Percentiles rank a stretch among this genome's conserved stretches.
These are phyloP conservation scores for Phytophthora europaea DNA, from an alignment of 352 stramenopile species.

Conservation along the genomic window DNA sequence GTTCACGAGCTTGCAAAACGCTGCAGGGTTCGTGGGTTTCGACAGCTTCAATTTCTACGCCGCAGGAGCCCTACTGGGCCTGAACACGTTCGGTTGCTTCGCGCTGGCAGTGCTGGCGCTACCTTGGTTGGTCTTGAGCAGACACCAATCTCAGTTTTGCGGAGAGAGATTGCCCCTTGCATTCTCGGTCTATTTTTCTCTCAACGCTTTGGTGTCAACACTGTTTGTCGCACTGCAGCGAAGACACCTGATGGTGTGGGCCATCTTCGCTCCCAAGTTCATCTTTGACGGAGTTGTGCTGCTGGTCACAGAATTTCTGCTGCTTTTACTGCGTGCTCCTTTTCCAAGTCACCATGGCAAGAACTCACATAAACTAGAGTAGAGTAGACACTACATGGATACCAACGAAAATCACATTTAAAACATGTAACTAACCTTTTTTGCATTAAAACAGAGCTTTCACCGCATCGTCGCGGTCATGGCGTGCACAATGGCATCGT, in stretches of 20 bases:
- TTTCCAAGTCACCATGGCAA: conserved; percentile 20
- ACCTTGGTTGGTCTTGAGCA: conserved; percentile 37
- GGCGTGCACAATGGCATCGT: conserved; percentile 61
- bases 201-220: conserved; percentile 79
- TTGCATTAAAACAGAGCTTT: background rate
- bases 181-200: conserved; percentile 59
- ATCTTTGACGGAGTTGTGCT: conserved; percentile 84
- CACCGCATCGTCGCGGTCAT: conserved; percentile 42
- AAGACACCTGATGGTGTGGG: conserved; percentile 94
- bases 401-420: background rate
- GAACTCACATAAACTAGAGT: conserved; percentile 25
- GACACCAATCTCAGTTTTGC: background rate
- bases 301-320: conserved; percentile 58
- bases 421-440: background rate
- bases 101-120: conserved; percentile 53
- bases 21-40: conserved; percentile 89
- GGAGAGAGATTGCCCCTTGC: conserved; percentile 21
- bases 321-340: conserved; percentile 49
- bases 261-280: conserved; percentile 94
- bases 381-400: conserved; percentile 13
- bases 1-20: conserved; percentile 93
- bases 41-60: conserved; percentile 87
- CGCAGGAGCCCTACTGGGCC: conserved; percentile 76
- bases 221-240: conserved; percentile 87
- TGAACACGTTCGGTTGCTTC: conserved; percentile 92